Base-by-base conservation (phyloP, 164 flowering plant genomes). In the Saururus chinensis region DNA sequence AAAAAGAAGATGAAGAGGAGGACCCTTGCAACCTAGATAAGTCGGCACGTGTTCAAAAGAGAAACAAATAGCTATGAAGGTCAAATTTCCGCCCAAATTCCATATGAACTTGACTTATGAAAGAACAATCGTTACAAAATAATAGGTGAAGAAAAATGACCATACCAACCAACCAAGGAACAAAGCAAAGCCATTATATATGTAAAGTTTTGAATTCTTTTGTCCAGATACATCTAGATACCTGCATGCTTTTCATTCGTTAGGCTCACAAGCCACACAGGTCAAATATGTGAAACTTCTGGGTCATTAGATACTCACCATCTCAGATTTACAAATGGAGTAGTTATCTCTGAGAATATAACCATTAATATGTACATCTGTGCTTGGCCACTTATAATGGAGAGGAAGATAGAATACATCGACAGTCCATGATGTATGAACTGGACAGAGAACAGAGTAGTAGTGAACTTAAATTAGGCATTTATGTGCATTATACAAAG, bases 241-340 rank as follows among this genome's bases (percentile, higher is more conserved):
- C 96, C 96, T 89, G 80, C 17, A 10, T 56, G 41, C 19, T 17
- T 23, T 9, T 19, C 37, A 30, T 63, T 52, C 9, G 30, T 49
- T 60, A 37, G 53, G 20, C 30, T 51, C 11, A 45, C 49, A 45
- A 45, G 41, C 37, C 37, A 19, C 24, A 40, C 22, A 56, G 30
- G 41, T 11, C 58, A 55, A 55, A 23, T 14, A 55, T 14, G 23
- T 24, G 35, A 9, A 55, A 24, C 24, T 23, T 23, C 35, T 4
- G 59, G 25, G 30, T 56, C 61, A 17, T 48, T 55, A 40, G 55
- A 51, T 52, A 19, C 48, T 73, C 70, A 86, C 96, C 92, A 89
- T 85, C 96, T 79, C 42, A 86, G 57, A 73, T 89, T 89, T 22
- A 89, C 82, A 56, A 79, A 82, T 0, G 96, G 96, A 52, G 96